phyloP scores from a whole-genome alignment of 495 filamentous ascomycete species.

The Trichoderma parareesei region DNA sequence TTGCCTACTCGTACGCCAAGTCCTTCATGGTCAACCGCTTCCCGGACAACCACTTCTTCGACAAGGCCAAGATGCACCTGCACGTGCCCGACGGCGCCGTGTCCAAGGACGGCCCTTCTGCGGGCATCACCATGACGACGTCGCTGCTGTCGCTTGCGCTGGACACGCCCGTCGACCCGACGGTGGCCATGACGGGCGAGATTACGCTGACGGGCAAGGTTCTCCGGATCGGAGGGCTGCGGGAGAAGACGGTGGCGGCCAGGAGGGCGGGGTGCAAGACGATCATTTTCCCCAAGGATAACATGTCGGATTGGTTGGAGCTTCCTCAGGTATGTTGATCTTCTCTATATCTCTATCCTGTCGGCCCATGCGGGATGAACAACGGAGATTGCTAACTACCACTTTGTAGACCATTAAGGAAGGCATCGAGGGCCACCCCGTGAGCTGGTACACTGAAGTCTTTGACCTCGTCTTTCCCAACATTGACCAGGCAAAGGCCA shows the following conservation, averaged over 20 bases:
- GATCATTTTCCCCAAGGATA: constrained; percentile 92
- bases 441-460: constrained; percentile 89
- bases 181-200: constrained; percentile 97
- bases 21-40: constrained; percentile 75
- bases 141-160: constrained; percentile 78
- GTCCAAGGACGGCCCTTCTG: constrained; percentile 91
- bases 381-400: constrained; percentile 25
- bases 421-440: constrained; percentile 82
- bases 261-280: constrained; percentile 87
- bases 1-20: constrained; percentile 96
- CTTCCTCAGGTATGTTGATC: constrained; percentile 69
- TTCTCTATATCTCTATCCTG: background rate
- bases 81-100: constrained; percentile 97
- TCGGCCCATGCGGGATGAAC: background rate
- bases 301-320: constrained; percentile 94
- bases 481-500: constrained; percentile 65
- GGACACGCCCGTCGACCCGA: constrained; percentile 67
- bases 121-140: constrained; percentile 96
- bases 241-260: constrained; percentile 99
- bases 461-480: constrained; percentile 85
- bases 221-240: constrained; percentile 85
- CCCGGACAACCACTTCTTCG: constrained; percentile 88
- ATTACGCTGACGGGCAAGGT: constrained; percentile 97
- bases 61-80: constrained; percentile 90
- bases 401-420: constrained; percentile 85